Percentiles rank a stretch among this genome's conserved stretches.
These are phyloP conservation scores for Tubosaeta brunneosetosa DNA, from an alignment of 768 basidiomycete genomes.

Conservation along the genomic window DNA sequence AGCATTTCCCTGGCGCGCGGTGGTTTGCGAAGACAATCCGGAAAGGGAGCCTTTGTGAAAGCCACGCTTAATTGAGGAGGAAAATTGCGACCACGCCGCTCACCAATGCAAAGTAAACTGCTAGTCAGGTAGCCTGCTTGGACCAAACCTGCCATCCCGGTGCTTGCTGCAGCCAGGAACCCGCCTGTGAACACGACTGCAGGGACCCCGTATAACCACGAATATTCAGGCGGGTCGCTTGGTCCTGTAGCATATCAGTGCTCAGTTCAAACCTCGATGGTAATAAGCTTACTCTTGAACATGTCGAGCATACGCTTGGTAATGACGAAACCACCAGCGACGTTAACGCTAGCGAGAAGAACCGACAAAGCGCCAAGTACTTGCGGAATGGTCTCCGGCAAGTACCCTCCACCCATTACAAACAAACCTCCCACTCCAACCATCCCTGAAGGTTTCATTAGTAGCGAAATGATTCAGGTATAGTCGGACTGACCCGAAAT, in stretches of 20 bases:
- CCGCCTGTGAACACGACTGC: conserved; percentile 80
- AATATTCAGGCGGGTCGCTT: conserved; percentile 84
- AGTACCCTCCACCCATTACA: conserved; percentile 84
- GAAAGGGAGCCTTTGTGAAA: conserved; percentile 61
- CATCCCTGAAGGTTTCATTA: conserved; percentile 41
- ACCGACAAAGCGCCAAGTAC: conserved; percentile 76
- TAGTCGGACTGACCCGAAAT: conserved; percentile 59
- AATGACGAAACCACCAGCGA: conserved; percentile 84
- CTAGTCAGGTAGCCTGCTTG: conserved; percentile 85
- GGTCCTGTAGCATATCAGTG: conserved; percentile 44
- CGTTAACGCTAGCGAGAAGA: conserved; percentile 83
- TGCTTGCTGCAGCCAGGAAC: conserved; percentile 75
- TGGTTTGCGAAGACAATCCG: conserved; percentile 72
- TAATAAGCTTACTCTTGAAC: conserved; percentile 65
- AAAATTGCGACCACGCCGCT: conserved; percentile 1
- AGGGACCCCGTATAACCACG: conserved; percentile 76
- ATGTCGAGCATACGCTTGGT: conserved; percentile 92
- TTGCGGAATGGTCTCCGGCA: conserved; percentile 80
- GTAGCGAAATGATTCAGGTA: conserved; percentile 5
- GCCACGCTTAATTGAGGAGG: background rate
- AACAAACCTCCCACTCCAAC: conserved; percentile 84
- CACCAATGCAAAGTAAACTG: conserved; percentile 82
- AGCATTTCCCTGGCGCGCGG: conserved; percentile 83
- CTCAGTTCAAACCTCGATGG: background rate
- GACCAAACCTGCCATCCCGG: conserved; percentile 80